Conservation (phyloP, 2,329 filamentous ascomycete species). For the Plectosphaerella cucumerina region DNA sequence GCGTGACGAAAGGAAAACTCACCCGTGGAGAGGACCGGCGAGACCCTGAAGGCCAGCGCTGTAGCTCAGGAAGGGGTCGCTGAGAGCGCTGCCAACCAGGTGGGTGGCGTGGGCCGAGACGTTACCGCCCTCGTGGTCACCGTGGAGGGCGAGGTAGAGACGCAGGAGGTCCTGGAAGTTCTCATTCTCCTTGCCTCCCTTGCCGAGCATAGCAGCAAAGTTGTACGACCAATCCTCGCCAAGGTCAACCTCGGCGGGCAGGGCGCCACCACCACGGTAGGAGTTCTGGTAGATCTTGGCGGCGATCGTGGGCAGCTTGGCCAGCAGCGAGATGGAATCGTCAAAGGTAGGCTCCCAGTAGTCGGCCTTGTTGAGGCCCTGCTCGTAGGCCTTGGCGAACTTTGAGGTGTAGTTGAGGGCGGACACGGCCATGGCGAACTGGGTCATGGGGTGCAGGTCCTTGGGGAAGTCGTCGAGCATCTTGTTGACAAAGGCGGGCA, state of each 20-base stretch:
- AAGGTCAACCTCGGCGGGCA: constrained; percentile 72
- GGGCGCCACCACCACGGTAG: constrained; percentile 68
- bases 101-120: constrained; percentile 95
- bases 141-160: constrained; percentile 92
- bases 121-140: constrained; percentile 97
- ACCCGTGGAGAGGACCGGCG: constrained; percentile 65
- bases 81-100: constrained; percentile 88
- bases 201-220: constrained; percentile 94
- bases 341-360: constrained; percentile 99
- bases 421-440: constrained; percentile 91
- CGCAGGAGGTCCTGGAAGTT: constrained; percentile 94
- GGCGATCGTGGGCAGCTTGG: constrained; percentile 93
- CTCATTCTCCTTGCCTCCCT: constrained; percentile 80
- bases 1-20: no score
- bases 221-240: constrained; percentile 98
- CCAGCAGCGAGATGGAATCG: constrained; percentile 87
- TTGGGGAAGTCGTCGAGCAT: constrained; percentile 87
- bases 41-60: constrained; percentile 93
- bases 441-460: constrained; percentile 96
- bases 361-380: constrained; percentile 87
- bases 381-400: constrained; percentile 90
- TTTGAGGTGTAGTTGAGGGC: constrained; percentile 93
- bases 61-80: constrained; percentile 93
- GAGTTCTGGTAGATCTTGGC: constrained; percentile 97
- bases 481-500: constrained; percentile 79